These are phyloP conservation scores for Prunus mume DNA, from an alignment of 306 rosid species.

Conservation along the genomic window DNA sequence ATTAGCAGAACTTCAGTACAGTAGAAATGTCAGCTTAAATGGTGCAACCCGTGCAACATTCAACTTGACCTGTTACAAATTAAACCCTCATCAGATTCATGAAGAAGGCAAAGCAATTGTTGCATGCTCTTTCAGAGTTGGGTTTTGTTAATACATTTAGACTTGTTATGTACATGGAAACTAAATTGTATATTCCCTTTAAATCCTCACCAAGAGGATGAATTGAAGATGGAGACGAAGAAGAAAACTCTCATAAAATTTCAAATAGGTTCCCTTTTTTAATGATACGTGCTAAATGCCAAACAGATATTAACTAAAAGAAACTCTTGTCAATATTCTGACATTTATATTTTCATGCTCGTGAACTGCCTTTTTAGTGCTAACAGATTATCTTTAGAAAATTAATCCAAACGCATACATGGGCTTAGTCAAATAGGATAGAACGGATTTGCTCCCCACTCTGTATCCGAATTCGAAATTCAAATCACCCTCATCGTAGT, in stretches of 20 bases:
- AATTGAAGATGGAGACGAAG: not conserved
- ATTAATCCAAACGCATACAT: no score
- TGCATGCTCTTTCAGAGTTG: constrained; percentile 7
- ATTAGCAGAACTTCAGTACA: constrained; percentile 2
- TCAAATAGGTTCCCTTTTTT: not conserved
- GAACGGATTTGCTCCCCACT: no score
- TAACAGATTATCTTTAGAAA: no score
- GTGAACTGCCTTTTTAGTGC: not conserved
- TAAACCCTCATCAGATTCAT: not conserved
- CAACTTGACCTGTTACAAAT: not conserved
- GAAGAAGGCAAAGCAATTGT: not conserved
- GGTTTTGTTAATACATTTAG: not conserved
- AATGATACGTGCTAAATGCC: constrained; percentile 2
- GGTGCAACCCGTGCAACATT: constrained; percentile 17
- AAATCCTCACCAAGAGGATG: not conserved
- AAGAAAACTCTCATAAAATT: not conserved
- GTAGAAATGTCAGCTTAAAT: constrained; percentile 15
- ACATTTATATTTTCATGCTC: not conserved
- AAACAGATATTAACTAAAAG: not conserved
- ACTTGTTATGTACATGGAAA: not conserved
- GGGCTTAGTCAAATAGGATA: no score
- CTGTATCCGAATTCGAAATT: no score
- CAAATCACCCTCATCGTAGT: no score
- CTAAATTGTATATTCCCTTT: not conserved
- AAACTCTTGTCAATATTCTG: constrained; percentile 4